phyloP scores from a whole-genome alignment of 2,329 filamentous ascomycete species.

The Cryphonectria japonica region DNA sequence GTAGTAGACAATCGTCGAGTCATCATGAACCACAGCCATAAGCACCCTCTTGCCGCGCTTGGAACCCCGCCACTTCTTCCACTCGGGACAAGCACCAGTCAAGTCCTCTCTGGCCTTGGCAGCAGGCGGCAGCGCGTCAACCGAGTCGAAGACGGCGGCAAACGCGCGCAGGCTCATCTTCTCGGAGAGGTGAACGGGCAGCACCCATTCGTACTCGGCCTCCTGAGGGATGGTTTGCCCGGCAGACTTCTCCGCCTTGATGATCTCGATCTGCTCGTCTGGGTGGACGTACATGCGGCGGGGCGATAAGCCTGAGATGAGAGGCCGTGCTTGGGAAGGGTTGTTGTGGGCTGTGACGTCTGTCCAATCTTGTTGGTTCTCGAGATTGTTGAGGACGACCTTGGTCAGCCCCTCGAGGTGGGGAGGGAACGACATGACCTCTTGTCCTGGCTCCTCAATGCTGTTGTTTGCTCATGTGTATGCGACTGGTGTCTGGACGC shows the following conservation, averaged over 20 bases:
- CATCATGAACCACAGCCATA: conserved; percentile 75
- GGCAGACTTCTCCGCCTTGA: conserved; percentile 61
- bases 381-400: conserved; percentile 71
- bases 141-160: conserved; percentile 70
- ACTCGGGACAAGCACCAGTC: conserved; percentile 35
- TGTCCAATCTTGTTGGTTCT: conserved; percentile 77
- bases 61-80: conserved; percentile 47
- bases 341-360: conserved; percentile 58
- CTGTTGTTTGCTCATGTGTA: not conserved
- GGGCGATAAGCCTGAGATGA: conserved; percentile 75
- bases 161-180: conserved; percentile 71
- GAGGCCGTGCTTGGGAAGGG: conserved; percentile 57
- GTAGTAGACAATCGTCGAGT: conserved; percentile 85
- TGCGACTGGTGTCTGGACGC: not conserved
- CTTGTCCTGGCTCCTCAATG: no score
- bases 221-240: conserved; percentile 51
- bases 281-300: conserved; percentile 77
- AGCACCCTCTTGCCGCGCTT: conserved; percentile 68
- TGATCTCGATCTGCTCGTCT: conserved; percentile 76
- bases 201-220: conserved; percentile 70
- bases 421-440: conserved; percentile 33
- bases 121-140: conserved; percentile 50
- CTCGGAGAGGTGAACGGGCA: conserved; percentile 74
- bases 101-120: conserved; percentile 31
- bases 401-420: conserved; percentile 51